Percentiles rank a stretch among this genome's conserved stretches.
Conservation (phyloP, 768 basidiomycete genomes). For the Suillus hirtellus region DNA sequence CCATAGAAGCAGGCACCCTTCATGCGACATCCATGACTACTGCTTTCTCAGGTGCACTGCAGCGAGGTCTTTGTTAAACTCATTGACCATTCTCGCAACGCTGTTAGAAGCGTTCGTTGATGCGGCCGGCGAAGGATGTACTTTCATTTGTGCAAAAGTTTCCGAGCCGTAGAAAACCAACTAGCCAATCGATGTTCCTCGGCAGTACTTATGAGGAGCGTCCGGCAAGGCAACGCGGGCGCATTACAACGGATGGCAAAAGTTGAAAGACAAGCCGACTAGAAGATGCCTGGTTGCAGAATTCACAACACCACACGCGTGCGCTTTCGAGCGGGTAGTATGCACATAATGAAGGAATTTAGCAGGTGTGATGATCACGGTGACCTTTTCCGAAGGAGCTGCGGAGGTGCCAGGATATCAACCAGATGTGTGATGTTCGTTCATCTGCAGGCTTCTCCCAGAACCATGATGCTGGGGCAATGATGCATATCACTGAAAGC, state of each 20-base stretch:
- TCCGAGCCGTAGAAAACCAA: background rate
- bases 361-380: background rate
- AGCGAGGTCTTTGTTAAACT: conserved; percentile 36
- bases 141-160: background rate
- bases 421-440: conserved; percentile 57
- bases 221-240: background rate
- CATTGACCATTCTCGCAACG: conserved; percentile 38
- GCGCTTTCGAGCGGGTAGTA: background rate
- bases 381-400: conserved; percentile 29
- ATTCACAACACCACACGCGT: background rate
- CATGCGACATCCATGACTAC: conserved; percentile 39
- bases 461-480: conserved; percentile 27
- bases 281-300: background rate
- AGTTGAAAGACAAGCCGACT: background rate
- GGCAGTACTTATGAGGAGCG: background rate
- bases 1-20: conserved; percentile 30
- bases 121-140: conserved; percentile 13
- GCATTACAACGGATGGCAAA: background rate
- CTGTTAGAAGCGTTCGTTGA: conserved; percentile 40
- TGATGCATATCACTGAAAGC: conserved; percentile 37
- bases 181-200: background rate
- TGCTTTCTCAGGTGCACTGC: conserved; percentile 37
- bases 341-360: background rate
- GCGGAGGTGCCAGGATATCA: conserved; percentile 55
- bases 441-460: conserved; percentile 35